These are phyloP conservation scores for Mortierella sp. DNA, from an alignment of 371 early-diverging fungal species.

Conservation along the genomic window DNA sequence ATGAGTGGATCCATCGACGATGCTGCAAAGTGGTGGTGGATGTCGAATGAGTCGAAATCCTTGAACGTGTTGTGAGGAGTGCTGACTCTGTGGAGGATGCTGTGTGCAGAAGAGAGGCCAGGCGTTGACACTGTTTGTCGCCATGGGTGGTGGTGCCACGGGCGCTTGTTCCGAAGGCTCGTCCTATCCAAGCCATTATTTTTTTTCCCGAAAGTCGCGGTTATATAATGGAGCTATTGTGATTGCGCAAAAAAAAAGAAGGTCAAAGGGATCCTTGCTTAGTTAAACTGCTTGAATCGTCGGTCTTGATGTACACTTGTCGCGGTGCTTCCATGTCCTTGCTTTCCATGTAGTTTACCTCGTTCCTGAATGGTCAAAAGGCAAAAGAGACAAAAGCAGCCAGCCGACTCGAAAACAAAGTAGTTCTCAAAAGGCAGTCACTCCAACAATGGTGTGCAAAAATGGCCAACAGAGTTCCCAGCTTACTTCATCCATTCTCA, in stretches of 20 bases:
- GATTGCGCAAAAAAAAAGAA: background rate
- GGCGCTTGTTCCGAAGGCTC: constrained; percentile 10
- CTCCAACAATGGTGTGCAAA: background rate
- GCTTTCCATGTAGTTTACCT: background rate
- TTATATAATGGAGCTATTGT: background rate
- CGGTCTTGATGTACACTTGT: background rate
- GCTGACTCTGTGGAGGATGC: background rate
- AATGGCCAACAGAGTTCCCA: too few relatives aligned
- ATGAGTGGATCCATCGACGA: constrained; percentile 23
- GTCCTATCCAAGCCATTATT: constrained; percentile 32
- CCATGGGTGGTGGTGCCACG: constrained; percentile 13
- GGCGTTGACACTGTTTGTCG: background rate
- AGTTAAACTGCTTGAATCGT: background rate
- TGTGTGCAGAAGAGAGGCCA: background rate
- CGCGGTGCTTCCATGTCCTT: background rate
- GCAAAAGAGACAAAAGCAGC: background rate
- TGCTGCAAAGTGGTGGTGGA: background rate
- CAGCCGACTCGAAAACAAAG: background rate
- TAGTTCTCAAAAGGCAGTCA: background rate
- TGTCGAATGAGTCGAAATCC: background rate
- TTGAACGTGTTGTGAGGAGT: background rate
- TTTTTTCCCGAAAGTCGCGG: background rate
- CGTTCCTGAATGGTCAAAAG: constrained; percentile 9
- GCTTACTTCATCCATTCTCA: too few relatives aligned
- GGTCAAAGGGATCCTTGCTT: background rate